Percentiles rank a stretch among this genome's conserved stretches.
Conservation (phyloP, 345 rosid genomes). For the Moricandia moricandioides region DNA sequence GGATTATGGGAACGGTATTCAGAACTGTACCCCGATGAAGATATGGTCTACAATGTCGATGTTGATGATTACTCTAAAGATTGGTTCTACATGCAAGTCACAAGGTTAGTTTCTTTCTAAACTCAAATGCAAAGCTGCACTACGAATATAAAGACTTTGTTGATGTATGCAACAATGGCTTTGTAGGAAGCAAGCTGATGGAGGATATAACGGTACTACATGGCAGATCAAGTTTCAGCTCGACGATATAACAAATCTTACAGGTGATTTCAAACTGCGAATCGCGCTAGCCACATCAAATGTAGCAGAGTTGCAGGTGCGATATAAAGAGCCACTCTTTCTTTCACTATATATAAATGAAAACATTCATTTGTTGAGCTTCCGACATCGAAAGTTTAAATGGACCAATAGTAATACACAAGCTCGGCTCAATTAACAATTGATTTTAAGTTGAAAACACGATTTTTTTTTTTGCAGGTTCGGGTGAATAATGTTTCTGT, state of each 20-base stretch:
- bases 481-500: conserved; percentile 49
- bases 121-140: not conserved
- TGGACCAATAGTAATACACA: no score
- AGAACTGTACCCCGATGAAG: conserved; percentile 68
- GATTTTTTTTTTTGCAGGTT: conserved; percentile 51
- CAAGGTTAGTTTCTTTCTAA: conserved; percentile 48
- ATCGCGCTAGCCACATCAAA: conserved; percentile 63
- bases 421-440: no score
- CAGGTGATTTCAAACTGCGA: conserved; percentile 41
- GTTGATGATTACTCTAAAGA: conserved; percentile 55
- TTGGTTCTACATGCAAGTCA: conserved; percentile 87
- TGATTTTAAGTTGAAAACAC: no score
- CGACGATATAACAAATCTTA: conserved; percentile 33
- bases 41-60: conserved; percentile 64
- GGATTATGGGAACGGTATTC: conserved; percentile 95
- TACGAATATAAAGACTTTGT: not conserved
- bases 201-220: conserved; percentile 57
- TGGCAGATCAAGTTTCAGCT: conserved; percentile 65
- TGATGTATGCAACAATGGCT: not conserved
- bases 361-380: no score
- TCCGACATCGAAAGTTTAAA: no score
- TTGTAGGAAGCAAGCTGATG: conserved; percentile 48
- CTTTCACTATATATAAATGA: no score
- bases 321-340: not conserved
- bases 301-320: conserved; percentile 53